Base-by-base conservation (phyloP, 208 protist species). In the Acanthamoeba quina region DNA sequence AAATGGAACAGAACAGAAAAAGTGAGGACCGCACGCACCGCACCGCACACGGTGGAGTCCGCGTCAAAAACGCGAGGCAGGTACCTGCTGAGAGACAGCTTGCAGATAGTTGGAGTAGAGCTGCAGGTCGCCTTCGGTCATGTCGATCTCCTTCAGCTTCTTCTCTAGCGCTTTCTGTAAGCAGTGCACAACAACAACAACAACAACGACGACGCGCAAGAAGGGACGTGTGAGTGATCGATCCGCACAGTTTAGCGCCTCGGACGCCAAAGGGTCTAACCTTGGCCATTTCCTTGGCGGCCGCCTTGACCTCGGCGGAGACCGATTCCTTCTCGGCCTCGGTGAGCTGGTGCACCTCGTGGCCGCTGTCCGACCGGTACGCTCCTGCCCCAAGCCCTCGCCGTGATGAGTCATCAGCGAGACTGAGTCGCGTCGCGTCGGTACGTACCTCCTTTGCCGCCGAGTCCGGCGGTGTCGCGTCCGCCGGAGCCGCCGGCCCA, bases 281-380 rank as follows among this genome's bases (percentile, higher is more conserved):
- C 92, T 49, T 37, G 10, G 92, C 92, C 92, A 94, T 94, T 29
- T 88, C 92, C 52, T 80, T 88, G 11, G 80, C 93, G 29, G 93
- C 93, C 6, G 58, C 82, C 80, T 94, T 83, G 44, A 90, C 91
- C 13, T 94, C 91, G 24, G 47, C 74, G 10, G 66, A 82, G 37
- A 94, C 82, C 13, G 56, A 19, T 17, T 64, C 76, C 95, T 99
- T 99, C 64, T 98, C 97, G 94, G 98, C 97, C 0, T 98, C 97
- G 0, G 96, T 97, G 31, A 99, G 96, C 95, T 99, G 98, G 74
- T 98, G 96, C 68, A 98, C 96, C 2, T 94, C 94, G 93, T 97
- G 95, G 58, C 98, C 98, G 94, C 98, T 98, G 85, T 98, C 76
- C 49, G 52, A 76, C 9, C 92, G 60, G 37, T 94, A 94, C 24